Evolutionary conservation across 768 basidiomycete species (phyloP).

Genomic region (Baorangia bicolor): DNA sequence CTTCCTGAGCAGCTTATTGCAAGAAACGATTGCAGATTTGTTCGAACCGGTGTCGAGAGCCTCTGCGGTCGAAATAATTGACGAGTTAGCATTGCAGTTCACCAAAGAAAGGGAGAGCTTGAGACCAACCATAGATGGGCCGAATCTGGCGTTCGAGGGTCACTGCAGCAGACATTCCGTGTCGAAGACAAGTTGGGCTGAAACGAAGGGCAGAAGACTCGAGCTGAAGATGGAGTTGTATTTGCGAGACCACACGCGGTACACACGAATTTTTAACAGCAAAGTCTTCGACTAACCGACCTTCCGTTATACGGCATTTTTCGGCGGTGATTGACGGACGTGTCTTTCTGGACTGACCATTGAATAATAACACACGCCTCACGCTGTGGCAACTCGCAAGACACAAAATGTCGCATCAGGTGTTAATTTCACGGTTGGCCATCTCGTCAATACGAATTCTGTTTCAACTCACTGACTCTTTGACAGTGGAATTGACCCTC

Average conservation of each 20-base stretch:
- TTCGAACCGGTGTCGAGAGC: conserved; percentile 83
- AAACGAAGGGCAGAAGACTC: conserved; percentile 1
- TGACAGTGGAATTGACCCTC: conserved; percentile 61
- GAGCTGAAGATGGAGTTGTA: conserved; percentile 1
- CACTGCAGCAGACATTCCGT: conserved; percentile 46
- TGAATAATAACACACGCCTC: background rate
- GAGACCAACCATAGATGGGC: conserved; percentile 72
- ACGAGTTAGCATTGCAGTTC: conserved; percentile 1
- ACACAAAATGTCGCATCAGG: conserved; percentile 43
- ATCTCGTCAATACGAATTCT: background rate
- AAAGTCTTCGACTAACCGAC: conserved; percentile 22
- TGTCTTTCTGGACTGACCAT: background rate
- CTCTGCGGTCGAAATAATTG: conserved; percentile 45
- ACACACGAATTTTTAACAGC: conserved; percentile 27
- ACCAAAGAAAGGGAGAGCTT: background rate
- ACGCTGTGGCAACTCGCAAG: background rate
- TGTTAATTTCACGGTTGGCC: conserved; percentile 33
- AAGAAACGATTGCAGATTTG: conserved; percentile 81
- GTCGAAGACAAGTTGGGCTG: background rate
- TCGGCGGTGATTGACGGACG: conserved; percentile 20
- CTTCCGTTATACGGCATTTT: conserved; percentile 26
- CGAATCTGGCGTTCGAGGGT: conserved; percentile 81
- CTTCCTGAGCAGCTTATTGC: conserved; percentile 88
- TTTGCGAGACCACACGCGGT: conserved; percentile 1
- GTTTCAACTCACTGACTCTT: conserved; percentile 3